Percentiles rank a stretch among this genome's conserved stretches.
phyloP scores from a whole-genome alignment of 1,284 basidiomycete species.

The Pyrrhoderma lamaoense region DNA sequence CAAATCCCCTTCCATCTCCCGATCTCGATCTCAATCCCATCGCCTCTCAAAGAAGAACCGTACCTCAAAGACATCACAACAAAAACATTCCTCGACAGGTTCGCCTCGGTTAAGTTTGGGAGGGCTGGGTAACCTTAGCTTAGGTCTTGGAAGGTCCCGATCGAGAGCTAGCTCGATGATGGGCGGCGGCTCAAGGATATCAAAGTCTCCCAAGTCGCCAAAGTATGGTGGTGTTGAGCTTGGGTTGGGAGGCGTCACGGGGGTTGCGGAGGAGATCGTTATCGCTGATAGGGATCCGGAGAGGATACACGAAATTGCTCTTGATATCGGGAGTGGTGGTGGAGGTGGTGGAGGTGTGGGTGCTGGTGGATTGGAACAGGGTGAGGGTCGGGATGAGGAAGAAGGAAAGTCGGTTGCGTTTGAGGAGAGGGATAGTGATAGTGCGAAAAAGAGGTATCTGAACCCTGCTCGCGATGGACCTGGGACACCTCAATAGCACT shows the following conservation, averaged over 20 bases:
- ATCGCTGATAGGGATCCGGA: not conserved
- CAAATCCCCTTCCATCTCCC: not conserved
- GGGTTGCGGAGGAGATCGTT: too few species aligned
- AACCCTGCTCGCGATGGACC: not conserved
- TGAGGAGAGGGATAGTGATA: too few species aligned
- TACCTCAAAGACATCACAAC: not conserved
- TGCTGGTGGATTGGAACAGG: not conserved
- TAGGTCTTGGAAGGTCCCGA: too few species aligned
- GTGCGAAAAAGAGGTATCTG: not conserved
- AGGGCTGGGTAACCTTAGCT: too few species aligned
- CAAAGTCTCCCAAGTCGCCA: too few species aligned
- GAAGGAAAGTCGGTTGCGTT: too few species aligned
- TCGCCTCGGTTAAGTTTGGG: too few species aligned
- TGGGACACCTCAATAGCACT: not conserved
- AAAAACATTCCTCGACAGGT: not conserved
- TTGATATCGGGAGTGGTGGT: not conserved
- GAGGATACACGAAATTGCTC: not conserved
- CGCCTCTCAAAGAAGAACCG: not conserved
- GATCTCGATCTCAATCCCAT: not conserved
- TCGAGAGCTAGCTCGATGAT: too few species aligned
- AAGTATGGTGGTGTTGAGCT: too few species aligned
- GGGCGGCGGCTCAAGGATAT: too few species aligned
- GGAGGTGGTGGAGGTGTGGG: not conserved
- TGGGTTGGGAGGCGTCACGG: too few species aligned
- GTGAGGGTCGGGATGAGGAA: too few species aligned